Percentiles rank a stretch among this genome's conserved stretches.
Conservation (phyloP, 1,284 basidiomycete species). For the Microbotryum violaceum region DNA sequence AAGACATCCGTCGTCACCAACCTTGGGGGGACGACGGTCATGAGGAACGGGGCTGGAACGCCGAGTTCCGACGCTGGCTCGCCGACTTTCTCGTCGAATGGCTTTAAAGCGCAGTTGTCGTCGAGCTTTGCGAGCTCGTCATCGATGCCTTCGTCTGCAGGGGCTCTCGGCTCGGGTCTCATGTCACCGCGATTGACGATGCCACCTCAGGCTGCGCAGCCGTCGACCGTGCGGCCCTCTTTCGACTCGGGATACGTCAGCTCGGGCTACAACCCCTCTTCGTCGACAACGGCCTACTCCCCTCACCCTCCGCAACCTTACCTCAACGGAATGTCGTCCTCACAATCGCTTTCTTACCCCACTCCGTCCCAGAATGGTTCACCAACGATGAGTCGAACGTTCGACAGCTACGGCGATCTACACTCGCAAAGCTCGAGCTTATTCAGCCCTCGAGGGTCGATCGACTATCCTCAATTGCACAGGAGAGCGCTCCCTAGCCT, state of each 20-base stretch:
- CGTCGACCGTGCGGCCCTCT: slow-evolving; percentile 20
- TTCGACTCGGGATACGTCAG: background rate
- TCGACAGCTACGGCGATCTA: slow-evolving; percentile 54
- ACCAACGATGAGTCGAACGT: slow-evolving; percentile 57
- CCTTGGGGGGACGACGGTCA: background rate
- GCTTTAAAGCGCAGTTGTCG: background rate
- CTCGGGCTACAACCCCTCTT: slow-evolving; percentile 22
- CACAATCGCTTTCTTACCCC: slow-evolving; percentile 60
- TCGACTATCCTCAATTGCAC: slow-evolving; percentile 72
- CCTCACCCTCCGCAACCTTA: slow-evolving; percentile 16
- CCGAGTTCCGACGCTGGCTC: background rate
- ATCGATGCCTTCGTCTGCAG: slow-evolving; percentile 3
- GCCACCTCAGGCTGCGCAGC: slow-evolving; percentile 30
- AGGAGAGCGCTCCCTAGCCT: slow-evolving; percentile 57
- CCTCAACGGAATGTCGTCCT: slow-evolving; percentile 28
- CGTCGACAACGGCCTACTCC: slow-evolving; percentile 9
- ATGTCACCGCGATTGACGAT: slow-evolving; percentile 25
- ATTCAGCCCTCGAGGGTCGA: slow-evolving; percentile 46
- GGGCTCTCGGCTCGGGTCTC: slow-evolving; percentile 8
- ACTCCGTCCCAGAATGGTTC: slow-evolving; percentile 57
- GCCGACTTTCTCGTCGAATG: too few species aligned
- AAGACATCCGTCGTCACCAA: slow-evolving; percentile 7
- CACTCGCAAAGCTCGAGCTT: slow-evolving; percentile 58
- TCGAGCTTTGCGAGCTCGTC: background rate
- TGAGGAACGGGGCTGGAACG: slow-evolving; percentile 3